Evolutionary conservation across 164 flowering plant genomes (phyloP).

Genomic region (Pachysandra terminalis): DNA sequence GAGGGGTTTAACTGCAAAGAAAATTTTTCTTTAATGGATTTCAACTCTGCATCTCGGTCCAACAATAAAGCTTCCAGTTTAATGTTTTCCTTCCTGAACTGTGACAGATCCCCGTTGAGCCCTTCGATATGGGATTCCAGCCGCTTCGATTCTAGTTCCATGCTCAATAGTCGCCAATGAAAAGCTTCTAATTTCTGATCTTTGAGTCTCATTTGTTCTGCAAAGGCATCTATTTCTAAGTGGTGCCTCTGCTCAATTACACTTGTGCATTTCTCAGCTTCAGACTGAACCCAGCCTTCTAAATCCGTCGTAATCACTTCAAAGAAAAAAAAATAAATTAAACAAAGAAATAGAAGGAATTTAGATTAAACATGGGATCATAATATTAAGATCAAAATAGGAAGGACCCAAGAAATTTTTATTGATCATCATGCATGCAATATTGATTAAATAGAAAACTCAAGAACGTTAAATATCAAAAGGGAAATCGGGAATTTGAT

Average conservation of each 20-base stretch:
- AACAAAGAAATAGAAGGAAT: constrained; percentile 3
- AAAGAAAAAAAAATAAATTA: constrained; percentile 11
- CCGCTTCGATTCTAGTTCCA: constrained; percentile 76
- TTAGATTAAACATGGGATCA: not conserved
- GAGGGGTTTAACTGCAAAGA: constrained; percentile 23
- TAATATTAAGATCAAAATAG: not conserved
- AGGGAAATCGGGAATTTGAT: constrained; percentile 17
- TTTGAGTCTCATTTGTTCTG: constrained; percentile 72
- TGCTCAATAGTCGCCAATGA: constrained; percentile 69
- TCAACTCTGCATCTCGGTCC: constrained; percentile 56
- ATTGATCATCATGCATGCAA: too few relatives aligned
- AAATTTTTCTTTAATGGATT: constrained; percentile 43
- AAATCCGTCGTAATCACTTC: constrained; percentile 35
- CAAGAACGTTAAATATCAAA: constrained; percentile 8
- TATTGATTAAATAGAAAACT: not conserved
- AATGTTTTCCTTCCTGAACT: constrained; percentile 50
- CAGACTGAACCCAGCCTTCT: constrained; percentile 50
- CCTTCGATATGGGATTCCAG: constrained; percentile 60
- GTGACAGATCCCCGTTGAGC: constrained; percentile 44
- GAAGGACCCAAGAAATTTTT: not conserved
- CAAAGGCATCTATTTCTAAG: constrained; percentile 71
- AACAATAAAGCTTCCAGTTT: constrained; percentile 51
- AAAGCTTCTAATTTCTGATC: constrained; percentile 78
- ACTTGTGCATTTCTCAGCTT: constrained; percentile 51
- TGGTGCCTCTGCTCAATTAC: constrained; percentile 60